Base-by-base conservation (phyloP, 2,329 filamentous ascomycete species). In the Ophiostoma perfectum region DNA sequence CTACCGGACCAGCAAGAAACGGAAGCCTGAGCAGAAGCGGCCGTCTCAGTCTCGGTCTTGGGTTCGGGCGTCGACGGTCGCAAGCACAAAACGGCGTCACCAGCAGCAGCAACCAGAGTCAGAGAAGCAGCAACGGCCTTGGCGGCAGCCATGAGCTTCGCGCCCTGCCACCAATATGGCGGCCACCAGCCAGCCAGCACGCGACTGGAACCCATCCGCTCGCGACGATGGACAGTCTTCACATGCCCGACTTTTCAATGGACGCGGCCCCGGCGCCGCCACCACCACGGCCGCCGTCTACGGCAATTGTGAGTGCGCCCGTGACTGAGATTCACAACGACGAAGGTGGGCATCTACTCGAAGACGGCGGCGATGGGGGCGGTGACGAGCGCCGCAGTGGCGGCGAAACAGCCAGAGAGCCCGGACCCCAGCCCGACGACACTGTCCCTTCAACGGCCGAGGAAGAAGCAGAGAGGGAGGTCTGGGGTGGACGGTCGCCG, bases 161-260 rank as follows among this genome's bases (percentile, higher is more conserved):
- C n/a, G 41, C 16, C 42, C 6, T 16, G 3, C 52, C 63, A 0
- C 64, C 70, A 1, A 16, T 71, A 3, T 73, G 72, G 72, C 68
- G 70, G 0, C 71, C 72, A 4, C 70, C 71, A 5, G 70, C 64
- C 38, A 73, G 72, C 64, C 72, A 73, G 41, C 72, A 73, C 49
- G 47, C 72, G 3, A 39, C 69, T 2, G 65, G 62, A 11, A 67
- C 70, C 16, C 71, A 73, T 36, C 71, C 72, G 5, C 63, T 64
- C 18, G 63, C 63, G 9, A 27, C 9, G 41, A 45, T 45, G 42
- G 63, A 64, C 41, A 27, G 63, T 11, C 42, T 64, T 8, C n/a
- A 45, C 8, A 64, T 64, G 63, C 63, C 63, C 6, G 60, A 44
- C 16, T 63, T 63, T 63, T 42, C 16, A 3, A 5, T 42, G 7